A percentile compares a stretch with the other conserved stretches of the same genome.
These are phyloP conservation scores for Eucalyptus sp. DNA, from an alignment of 345 rosid species.

Conservation along the genomic window DNA sequence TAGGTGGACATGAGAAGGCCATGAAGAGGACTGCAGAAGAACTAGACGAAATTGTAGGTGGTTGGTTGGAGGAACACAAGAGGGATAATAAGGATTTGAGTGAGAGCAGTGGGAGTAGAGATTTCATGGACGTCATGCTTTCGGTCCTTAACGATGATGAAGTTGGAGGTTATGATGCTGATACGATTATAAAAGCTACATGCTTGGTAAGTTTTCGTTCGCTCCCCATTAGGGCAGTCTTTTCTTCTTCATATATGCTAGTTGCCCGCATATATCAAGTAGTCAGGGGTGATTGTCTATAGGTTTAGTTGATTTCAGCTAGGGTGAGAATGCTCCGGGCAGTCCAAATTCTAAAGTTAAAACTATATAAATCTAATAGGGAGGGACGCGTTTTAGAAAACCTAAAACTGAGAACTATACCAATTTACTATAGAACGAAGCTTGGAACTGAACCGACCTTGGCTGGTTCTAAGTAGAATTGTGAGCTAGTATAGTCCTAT, in stretches of 20 bases:
- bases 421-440: background rate
- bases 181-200: background rate
- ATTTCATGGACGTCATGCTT: slow-evolving; percentile 10
- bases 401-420: background rate
- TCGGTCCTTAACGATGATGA: background rate
- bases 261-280: background rate
- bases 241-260: background rate
- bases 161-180: background rate
- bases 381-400: background rate
- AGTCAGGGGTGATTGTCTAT: background rate
- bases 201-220: background rate
- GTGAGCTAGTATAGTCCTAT: background rate
- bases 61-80: slow-evolving; percentile 12
- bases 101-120: background rate
- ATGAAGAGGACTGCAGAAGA: slow-evolving; percentile 8
- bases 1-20: slow-evolving; percentile 10
- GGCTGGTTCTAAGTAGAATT: background rate
- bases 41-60: background rate
- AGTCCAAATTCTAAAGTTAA: background rate
- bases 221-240: background rate
- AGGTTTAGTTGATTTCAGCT: background rate
- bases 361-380: background rate
- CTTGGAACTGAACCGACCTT: background rate
- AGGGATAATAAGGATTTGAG: background rate
- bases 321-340: background rate